Percentiles rank a stretch among this genome's conserved stretches.
Conservation (phyloP, 192 early-diverging fungal species). For the Irineochytrium annulatum region DNA sequence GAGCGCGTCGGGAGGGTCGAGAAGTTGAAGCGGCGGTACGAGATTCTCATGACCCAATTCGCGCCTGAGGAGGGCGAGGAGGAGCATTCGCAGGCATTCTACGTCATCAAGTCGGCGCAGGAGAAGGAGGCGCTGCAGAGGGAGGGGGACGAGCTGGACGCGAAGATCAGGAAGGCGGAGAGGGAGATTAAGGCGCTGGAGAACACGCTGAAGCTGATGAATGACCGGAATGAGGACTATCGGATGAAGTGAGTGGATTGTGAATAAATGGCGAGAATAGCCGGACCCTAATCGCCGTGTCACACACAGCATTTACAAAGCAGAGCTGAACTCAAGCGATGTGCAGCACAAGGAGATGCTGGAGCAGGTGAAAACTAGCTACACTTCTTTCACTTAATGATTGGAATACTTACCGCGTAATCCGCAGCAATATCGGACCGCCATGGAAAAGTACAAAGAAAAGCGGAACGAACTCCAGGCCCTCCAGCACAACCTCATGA, state of each 20-base stretch:
- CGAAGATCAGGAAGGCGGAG: slow-evolving; percentile 54
- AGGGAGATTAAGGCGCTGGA: slow-evolving; percentile 63
- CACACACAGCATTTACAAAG: slow-evolving; percentile 45
- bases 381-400: not conserved
- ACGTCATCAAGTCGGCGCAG: slow-evolving; percentile 59
- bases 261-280: not conserved
- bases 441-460: slow-evolving; percentile 51
- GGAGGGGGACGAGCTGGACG: slow-evolving; percentile 58
- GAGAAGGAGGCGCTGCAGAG: slow-evolving; percentile 54
- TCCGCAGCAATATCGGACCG: slow-evolving; percentile 46
- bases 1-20: slow-evolving; percentile 57
- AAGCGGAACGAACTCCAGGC: slow-evolving; percentile 49
- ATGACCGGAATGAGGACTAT: slow-evolving; percentile 54
- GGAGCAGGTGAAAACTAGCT: slow-evolving; percentile 33
- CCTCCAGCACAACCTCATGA: slow-evolving; percentile 39
- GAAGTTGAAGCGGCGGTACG: slow-evolving; percentile 53
- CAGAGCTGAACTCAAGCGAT: slow-evolving; percentile 49
- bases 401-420: slow-evolving; percentile 4
- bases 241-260: slow-evolving; percentile 46
- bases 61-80: slow-evolving; percentile 46
- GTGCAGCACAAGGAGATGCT: slow-evolving; percentile 57
- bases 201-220: slow-evolving; percentile 59
- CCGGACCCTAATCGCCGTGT: not conserved
- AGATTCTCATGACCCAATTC: slow-evolving; percentile 62
- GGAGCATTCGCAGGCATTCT: slow-evolving; percentile 57